Conservation (phyloP, 169 alveolate species). For the Neospora caninum region DNA sequence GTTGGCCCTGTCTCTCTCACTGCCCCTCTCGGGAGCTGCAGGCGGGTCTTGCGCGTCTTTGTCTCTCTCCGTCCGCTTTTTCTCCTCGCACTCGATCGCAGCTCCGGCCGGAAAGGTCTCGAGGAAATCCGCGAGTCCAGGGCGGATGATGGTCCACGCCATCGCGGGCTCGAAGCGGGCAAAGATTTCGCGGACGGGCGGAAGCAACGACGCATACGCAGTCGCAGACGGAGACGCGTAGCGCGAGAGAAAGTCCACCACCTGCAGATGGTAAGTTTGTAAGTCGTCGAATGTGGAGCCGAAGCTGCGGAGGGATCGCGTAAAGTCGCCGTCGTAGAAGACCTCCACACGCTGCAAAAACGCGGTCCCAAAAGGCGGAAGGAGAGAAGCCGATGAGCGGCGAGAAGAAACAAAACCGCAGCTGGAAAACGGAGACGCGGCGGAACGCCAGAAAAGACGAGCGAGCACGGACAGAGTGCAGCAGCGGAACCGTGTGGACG, state of each 20-base stretch:
- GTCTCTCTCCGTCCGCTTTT: background rate
- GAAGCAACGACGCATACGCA: conserved; percentile 1
- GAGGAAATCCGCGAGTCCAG: conserved; percentile 45
- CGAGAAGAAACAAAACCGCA: no score
- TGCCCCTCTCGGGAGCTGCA: background rate
- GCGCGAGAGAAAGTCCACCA: conserved; percentile 33
- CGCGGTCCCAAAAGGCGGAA: background rate
- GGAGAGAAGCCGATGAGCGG: no score
- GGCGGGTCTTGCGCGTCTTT: background rate
- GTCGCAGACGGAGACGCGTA: background rate
- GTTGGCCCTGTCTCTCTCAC: background rate
- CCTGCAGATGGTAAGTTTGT: conserved; percentile 42
- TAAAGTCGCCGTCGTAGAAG: conserved; percentile 18
- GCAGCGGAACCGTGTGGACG: no score
- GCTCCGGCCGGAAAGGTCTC: background rate
- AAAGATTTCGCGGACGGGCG: conserved; percentile 16
- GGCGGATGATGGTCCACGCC: conserved; percentile 51
- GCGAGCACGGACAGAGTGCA: no score
- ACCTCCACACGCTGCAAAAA: conserved; percentile 4
- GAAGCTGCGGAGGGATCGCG: conserved; percentile 16
- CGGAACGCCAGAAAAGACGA: background rate
- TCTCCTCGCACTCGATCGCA: background rate
- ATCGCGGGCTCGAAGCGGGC: conserved; percentile 41
- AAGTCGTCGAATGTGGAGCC: conserved; percentile 41
- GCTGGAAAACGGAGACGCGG: no score